A percentile compares a stretch with the other conserved stretches of the same genome.
phyloP scores from a whole-genome alignment of 2,329 filamentous ascomycete species.

The Pezicula carpinea region DNA sequence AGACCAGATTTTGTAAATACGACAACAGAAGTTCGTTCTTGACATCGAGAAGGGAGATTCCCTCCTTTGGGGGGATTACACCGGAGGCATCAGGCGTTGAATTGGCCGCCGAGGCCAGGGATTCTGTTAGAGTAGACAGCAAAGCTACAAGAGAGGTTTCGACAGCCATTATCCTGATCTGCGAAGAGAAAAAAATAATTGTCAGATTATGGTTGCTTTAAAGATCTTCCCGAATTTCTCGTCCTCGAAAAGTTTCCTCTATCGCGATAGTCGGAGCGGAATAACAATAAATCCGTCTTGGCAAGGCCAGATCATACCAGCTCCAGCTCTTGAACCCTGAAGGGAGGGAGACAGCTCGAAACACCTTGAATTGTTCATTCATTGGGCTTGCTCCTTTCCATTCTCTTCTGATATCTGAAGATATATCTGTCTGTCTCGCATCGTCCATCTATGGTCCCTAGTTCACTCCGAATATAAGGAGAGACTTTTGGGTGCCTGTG shows the following conservation, averaged over 20 bases:
- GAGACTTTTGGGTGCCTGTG: background rate
- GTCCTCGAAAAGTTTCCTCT: no score
- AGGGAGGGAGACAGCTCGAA: no score
- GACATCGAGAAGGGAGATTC: conserved; percentile 89
- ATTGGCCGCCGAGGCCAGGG: conserved; percentile 56
- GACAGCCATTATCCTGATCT: conserved; percentile 38
- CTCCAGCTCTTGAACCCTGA: no score
- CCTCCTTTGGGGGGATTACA: conserved; percentile 72
- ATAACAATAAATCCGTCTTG: no score
- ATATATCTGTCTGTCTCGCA: background rate
- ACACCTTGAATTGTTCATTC: no score
- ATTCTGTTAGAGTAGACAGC: conserved; percentile 51
- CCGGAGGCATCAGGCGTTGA: conserved; percentile 57
- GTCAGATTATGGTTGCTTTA: conserved; percentile 1
- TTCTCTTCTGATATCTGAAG: background rate
- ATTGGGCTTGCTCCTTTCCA: no score
- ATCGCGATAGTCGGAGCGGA: no score
- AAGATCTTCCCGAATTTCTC: background rate
- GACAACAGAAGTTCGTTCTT: conserved; percentile 98
- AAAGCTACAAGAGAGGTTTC: conserved; percentile 44
- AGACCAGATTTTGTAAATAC: conserved; percentile 91
- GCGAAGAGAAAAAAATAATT: conserved; percentile 5
- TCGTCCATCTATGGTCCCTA: background rate
- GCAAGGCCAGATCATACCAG: no score
- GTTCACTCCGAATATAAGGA: background rate